phyloP scores from a whole-genome alignment of 495 filamentous ascomycete species.

The Aspergillus ostianus region DNA sequence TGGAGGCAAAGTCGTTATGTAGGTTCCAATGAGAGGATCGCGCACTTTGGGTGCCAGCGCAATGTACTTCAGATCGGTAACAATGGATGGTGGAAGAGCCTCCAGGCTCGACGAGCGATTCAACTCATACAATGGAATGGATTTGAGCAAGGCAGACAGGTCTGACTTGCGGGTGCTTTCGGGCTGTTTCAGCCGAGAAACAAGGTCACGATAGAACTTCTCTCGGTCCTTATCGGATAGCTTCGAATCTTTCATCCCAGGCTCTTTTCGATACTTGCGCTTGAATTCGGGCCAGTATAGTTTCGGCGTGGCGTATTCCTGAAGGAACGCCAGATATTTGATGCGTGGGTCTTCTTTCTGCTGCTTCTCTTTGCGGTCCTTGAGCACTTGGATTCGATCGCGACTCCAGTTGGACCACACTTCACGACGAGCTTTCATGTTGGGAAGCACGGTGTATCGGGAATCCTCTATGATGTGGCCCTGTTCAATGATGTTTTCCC shows the following conservation, averaged over 20 bases:
- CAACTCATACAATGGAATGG: conserved; percentile 59
- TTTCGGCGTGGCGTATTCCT: conserved; percentile 79
- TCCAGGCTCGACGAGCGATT: conserved; percentile 64
- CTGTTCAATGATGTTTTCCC: conserved; percentile 83
- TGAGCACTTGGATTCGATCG: conserved; percentile 66
- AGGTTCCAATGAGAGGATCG: conserved; percentile 71
- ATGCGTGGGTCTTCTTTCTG: conserved; percentile 84
- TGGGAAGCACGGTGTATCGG: conserved; percentile 78
- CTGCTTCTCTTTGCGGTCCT: conserved; percentile 68
- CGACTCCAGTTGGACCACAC: conserved; percentile 79
- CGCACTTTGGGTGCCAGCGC: conserved; percentile 67
- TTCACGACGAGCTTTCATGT: conserved; percentile 77
- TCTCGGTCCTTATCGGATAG: conserved; percentile 86
- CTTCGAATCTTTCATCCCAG: conserved; percentile 73
- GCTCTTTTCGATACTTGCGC: conserved; percentile 80
- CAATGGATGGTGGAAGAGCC: conserved; percentile 64
- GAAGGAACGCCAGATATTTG: conserved; percentile 78
- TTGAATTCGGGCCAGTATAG: conserved; percentile 97
- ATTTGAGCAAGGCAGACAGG: conserved; percentile 71
- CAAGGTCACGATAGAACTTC: conserved; percentile 85
- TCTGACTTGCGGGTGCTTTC: conserved; percentile 76
- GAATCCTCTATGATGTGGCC: conserved; percentile 81
- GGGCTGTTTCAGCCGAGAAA: conserved; percentile 72
- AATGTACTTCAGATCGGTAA: conserved; percentile 78
- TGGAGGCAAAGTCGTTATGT: conserved; percentile 69